Percentiles rank a stretch among this genome's conserved stretches.
Evolutionary conservation across 495 filamentous ascomycete species (phyloP).

Genomic region (Neurospora sp.): DNA sequence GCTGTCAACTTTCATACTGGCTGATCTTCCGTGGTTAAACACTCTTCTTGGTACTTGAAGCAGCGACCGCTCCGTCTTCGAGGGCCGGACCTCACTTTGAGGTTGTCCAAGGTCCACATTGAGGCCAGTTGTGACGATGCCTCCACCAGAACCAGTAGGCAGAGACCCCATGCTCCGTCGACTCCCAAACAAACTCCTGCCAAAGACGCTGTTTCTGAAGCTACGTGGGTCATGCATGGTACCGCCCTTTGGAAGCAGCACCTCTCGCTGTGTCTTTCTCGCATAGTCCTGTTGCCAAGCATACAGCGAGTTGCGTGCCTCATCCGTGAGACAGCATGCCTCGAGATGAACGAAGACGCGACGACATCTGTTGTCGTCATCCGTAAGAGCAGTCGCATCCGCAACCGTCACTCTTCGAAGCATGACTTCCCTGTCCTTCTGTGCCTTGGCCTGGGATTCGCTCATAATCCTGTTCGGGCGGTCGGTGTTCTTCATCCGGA

Average conservation of each 20-base stretch:
- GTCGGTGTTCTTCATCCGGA: not conserved
- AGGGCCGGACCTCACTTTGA: not conserved
- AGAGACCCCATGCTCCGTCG: not conserved
- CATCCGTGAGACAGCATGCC: conserved; percentile 35
- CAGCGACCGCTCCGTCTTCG: not conserved
- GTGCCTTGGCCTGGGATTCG: not conserved
- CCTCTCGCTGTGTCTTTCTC: conserved; percentile 9
- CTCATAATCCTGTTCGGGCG: not conserved
- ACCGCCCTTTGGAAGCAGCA: conserved; percentile 23
- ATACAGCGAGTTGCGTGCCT: conserved; percentile 37
- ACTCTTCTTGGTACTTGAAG: not conserved
- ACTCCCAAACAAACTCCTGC: not conserved
- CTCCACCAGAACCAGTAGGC: not conserved
- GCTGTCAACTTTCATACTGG: not conserved
- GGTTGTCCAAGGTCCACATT: not conserved
- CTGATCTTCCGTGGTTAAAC: not conserved
- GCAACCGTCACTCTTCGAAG: not conserved
- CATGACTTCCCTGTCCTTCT: not conserved
- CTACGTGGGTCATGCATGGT: conserved; percentile 14
- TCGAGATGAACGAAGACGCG: conserved; percentile 41
- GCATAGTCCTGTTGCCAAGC: conserved; percentile 38
- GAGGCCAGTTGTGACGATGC: not conserved
- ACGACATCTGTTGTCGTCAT: conserved; percentile 31
- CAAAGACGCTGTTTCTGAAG: not conserved
- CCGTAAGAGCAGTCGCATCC: conserved; percentile 12